Evolutionary conservation across 148 eudicot genomes (phyloP).

Genomic region (Selenicereus undatus): DNA sequence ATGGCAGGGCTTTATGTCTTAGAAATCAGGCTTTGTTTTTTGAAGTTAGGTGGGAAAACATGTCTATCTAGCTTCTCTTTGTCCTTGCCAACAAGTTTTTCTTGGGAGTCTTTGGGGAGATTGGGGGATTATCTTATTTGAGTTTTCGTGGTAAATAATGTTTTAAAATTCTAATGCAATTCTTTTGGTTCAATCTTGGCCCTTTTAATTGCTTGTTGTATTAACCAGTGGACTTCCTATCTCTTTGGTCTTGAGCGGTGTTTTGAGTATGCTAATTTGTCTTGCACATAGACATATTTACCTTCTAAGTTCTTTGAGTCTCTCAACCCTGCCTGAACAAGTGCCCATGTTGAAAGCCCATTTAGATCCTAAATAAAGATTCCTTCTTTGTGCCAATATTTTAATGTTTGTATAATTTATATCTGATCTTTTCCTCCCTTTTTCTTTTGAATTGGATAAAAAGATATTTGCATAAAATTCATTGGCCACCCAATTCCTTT

Average conservation of each 20-base stretch:
- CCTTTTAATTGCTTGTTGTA: not conserved
- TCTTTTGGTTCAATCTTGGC: not conserved
- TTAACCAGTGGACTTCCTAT: not conserved
- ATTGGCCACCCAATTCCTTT: not conserved
- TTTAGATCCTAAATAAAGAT: not conserved
- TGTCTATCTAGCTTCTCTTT: too few relatives aligned
- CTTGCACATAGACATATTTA: not conserved
- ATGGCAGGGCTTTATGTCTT: not conserved
- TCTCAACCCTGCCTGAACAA: not conserved
- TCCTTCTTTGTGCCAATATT: not conserved
- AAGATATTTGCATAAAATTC: not conserved
- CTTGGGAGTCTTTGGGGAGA: not conserved
- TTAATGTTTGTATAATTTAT: not conserved
- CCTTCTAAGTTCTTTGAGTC: not conserved
- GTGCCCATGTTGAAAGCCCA: not conserved
- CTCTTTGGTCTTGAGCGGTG: not conserved
- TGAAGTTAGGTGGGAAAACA: too few relatives aligned
- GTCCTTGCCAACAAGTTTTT: too few relatives aligned
- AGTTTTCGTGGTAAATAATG: not conserved
- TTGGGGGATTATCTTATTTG: not conserved
- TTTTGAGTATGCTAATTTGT: not conserved
- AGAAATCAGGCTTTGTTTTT: too few relatives aligned
- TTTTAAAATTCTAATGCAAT: not conserved
- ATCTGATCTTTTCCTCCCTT: not conserved
- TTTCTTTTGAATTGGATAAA: not conserved